Conservation (phyloP, 169 alveolate genomes). For the Eimeria sp. region DNA sequence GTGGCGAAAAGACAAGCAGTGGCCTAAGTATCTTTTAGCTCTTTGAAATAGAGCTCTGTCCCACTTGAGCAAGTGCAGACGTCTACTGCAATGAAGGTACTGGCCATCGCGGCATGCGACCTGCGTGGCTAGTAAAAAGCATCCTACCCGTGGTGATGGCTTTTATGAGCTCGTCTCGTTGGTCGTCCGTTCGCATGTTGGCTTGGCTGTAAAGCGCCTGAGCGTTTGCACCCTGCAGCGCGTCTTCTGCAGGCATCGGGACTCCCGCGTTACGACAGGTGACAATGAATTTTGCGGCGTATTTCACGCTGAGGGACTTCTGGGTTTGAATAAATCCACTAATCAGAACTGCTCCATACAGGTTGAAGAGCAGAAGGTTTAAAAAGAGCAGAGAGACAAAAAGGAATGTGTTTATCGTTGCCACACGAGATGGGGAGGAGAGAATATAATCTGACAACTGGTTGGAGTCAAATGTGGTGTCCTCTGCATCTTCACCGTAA, state of each 20-base stretch:
- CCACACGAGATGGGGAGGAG: not conserved
- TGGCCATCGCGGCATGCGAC: not conserved
- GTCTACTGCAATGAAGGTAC: not conserved
- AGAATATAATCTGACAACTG: slow-evolving; percentile 32
- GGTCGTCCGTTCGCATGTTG: slow-evolving; percentile 39
- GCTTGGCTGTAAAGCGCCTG: slow-evolving; percentile 41
- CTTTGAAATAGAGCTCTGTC: not conserved
- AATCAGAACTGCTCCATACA: slow-evolving; percentile 78
- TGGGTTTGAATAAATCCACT: slow-evolving; percentile 57
- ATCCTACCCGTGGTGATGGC: slow-evolving; percentile 29
- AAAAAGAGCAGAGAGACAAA: slow-evolving; percentile 30
- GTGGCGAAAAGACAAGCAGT: not conserved
- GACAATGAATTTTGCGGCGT: slow-evolving; percentile 55
- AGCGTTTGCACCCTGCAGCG: slow-evolving; percentile 59
- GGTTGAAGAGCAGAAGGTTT: slow-evolving; percentile 56
- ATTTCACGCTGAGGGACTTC: slow-evolving; percentile 21
- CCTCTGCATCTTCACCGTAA: slow-evolving; percentile 6
- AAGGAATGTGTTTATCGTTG: slow-evolving; percentile 58
- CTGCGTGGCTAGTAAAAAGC: not conserved
- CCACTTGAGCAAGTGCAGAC: not conserved
- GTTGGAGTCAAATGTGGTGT: not conserved
- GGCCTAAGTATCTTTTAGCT: not conserved
- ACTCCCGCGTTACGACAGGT: slow-evolving; percentile 75
- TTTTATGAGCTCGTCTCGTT: slow-evolving; percentile 43
- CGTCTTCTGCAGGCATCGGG: slow-evolving; percentile 76